Evolutionary conservation across 345 rosid species (phyloP).

Genomic region (Eucalyptus marginata): DNA sequence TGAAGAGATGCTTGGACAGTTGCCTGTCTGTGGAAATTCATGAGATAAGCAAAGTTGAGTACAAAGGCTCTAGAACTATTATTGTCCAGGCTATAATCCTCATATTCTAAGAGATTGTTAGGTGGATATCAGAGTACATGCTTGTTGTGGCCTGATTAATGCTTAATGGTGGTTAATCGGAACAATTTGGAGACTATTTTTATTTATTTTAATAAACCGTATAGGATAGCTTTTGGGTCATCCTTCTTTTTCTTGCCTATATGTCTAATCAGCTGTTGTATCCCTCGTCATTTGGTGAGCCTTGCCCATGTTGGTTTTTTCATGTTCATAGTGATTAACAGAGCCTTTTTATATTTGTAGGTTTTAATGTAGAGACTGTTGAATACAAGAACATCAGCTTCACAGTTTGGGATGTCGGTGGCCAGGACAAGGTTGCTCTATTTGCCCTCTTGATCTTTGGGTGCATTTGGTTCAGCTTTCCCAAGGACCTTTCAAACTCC

Average conservation of each 20-base stretch:
- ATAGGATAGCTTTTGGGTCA: not conserved
- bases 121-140: not conserved
- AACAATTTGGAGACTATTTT: not conserved
- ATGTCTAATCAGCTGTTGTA: not conserved
- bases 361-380: constrained; percentile 89
- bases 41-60: not conserved
- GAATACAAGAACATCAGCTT: constrained; percentile 93
- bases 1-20: not conserved
- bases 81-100: not conserved
- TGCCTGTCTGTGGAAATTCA: not conserved
- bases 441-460: not conserved
- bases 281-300: not conserved
- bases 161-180: not conserved
- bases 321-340: not conserved
- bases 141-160: not conserved
- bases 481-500: too few species aligned
- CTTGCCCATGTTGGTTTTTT: not conserved
- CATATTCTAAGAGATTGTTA: not conserved
- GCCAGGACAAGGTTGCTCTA: constrained; percentile 70
- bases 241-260: not conserved
- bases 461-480: too few species aligned
- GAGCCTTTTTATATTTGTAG: constrained; percentile 13
- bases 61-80: not conserved
- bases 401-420: constrained; percentile 91
- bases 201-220: not conserved